These are phyloP conservation scores for Hymenoscyphus albidus DNA, from an alignment of 2,329 filamentous ascomycete genomes.

Conservation along the genomic window DNA sequence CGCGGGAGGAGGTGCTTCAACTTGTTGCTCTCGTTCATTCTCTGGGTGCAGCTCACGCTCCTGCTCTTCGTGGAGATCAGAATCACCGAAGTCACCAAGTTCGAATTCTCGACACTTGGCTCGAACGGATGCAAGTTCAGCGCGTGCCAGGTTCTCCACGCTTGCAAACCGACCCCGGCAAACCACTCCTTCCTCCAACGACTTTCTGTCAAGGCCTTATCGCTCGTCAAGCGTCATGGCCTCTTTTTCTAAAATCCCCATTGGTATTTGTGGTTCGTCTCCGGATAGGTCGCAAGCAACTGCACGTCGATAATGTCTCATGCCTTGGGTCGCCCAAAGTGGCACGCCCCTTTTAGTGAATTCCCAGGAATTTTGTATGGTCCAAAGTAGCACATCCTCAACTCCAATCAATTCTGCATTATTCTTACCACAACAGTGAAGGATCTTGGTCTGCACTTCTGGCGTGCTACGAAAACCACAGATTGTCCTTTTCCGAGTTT, in stretches of 20 bases:
- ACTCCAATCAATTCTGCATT: background rate
- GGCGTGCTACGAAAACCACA: background rate
- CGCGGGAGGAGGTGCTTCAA: constrained; percentile 45
- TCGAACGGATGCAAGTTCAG: constrained; percentile 24
- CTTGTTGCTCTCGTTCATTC: constrained; percentile 54
- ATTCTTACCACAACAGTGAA: background rate
- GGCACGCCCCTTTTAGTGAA: constrained; percentile 47
- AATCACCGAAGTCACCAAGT: constrained; percentile 32
- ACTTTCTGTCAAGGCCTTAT: constrained; percentile 38
- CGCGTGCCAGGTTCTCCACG: constrained; percentile 10
- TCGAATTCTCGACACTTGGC: constrained; percentile 39
- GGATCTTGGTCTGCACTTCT: background rate
- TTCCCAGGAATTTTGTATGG: background rate
- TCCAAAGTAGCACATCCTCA: background rate
- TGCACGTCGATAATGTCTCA: constrained; percentile 41
- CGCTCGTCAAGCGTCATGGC: constrained; percentile 47
- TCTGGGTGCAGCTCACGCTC: constrained; percentile 66
- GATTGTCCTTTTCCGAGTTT: constrained; percentile 53
- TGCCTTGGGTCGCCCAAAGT: constrained; percentile 59
- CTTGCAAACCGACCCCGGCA: constrained; percentile 4
- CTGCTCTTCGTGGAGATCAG: constrained; percentile 58
- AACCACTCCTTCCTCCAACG: constrained; percentile 4
- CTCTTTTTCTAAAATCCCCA: constrained; percentile 50
- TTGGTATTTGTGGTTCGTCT: constrained; percentile 25
- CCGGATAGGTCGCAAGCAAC: constrained; percentile 7